A percentile compares a stretch with the other conserved stretches of the same genome.
These are phyloP conservation scores for Triadica sebifera DNA, from an alignment of 345 rosid species.

Conservation along the genomic window DNA sequence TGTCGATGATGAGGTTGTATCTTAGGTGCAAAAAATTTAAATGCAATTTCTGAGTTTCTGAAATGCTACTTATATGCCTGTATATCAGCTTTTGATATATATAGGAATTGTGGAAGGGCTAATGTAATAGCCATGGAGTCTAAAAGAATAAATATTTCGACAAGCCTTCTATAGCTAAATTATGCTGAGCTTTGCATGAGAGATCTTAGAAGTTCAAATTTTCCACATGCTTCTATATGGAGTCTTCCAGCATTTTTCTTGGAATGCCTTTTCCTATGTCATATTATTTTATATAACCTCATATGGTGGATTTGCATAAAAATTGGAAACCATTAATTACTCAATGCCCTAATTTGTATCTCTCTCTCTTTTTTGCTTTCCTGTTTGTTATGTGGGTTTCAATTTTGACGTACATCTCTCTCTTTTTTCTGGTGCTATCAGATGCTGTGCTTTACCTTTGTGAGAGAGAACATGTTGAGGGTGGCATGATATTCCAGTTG, in stretches of 20 bases:
- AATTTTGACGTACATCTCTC: background rate
- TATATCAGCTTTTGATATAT: background rate
- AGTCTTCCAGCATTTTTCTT: background rate
- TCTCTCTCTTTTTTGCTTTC: background rate
- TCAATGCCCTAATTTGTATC: background rate
- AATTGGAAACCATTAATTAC: background rate
- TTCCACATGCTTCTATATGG: background rate
- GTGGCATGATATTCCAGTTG: slow-evolving; percentile 97
- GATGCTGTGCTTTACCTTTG: slow-evolving; percentile 91
- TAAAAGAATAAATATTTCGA: background rate
- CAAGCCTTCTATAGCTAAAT: background rate
- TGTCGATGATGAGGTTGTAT: background rate
- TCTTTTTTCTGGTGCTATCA: slow-evolving; percentile 25
- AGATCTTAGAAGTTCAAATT: background rate
- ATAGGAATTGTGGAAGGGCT: background rate
- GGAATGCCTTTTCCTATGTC: background rate
- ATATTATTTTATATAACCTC: background rate
- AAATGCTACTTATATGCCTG: background rate
- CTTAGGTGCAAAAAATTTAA: background rate
- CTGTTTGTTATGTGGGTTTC: background rate
- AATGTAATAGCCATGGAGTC: background rate
- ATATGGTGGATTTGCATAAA: background rate
- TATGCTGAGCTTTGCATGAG: background rate
- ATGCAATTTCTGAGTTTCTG: background rate
- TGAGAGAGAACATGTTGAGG: slow-evolving; percentile 96